A percentile compares a stretch with the other conserved stretches of the same genome.
These are phyloP conservation scores for Oryza australiensis DNA, from an alignment of 176 grass and related monocot genomes.

Conservation along the genomic window DNA sequence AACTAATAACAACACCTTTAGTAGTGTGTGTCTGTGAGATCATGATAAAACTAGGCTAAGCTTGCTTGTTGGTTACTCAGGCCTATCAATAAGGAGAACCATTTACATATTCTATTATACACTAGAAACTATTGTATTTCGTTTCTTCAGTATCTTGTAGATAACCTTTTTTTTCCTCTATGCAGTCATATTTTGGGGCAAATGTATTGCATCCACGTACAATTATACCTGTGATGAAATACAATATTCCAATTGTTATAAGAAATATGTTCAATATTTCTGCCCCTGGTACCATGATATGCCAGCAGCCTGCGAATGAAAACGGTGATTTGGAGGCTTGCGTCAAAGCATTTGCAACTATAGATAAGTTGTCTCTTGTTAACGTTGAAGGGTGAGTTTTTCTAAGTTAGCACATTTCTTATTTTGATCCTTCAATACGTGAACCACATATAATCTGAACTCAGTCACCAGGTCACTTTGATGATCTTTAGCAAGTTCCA, in stretches of 20 bases:
- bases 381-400: conserved; percentile 84
- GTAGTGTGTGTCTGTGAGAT: not conserved
- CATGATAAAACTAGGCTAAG: not conserved
- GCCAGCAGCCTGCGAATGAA: conserved; percentile 58
- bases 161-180: conserved; percentile 16
- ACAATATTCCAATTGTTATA: conserved; percentile 73
- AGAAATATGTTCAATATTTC: conserved; percentile 85
- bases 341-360: conserved; percentile 87
- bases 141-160: conserved; percentile 1
- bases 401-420: not conserved
- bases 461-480: not conserved
- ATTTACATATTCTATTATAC: not conserved
- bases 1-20: not conserved
- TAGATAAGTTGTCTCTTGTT: conserved; percentile 76
- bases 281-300: conserved; percentile 77
- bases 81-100: not conserved
- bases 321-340: conserved; percentile 58
- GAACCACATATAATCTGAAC: not conserved
- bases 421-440: conserved; percentile 6
- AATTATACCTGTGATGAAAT: conserved; percentile 87
- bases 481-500: not conserved
- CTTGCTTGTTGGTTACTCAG: not conserved
- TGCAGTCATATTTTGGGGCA: conserved; percentile 89
- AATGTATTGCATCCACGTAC: conserved; percentile 90
- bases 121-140: not conserved